A percentile compares a stretch with the other conserved stretches of the same genome.
These are phyloP conservation scores for Dalbergia oliveri DNA, from an alignment of 306 rosid species.

Conservation along the genomic window DNA sequence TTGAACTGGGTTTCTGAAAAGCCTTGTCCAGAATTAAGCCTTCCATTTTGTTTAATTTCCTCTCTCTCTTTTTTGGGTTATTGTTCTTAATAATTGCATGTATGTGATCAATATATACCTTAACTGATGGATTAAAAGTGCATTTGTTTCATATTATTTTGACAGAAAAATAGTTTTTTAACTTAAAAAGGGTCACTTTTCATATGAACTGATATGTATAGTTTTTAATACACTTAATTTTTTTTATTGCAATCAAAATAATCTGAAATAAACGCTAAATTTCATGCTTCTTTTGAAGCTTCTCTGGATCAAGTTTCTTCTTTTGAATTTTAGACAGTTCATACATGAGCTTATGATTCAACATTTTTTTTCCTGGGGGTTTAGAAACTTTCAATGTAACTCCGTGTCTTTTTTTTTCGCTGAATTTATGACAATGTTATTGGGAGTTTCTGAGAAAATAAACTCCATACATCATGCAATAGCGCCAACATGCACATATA, in stretches of 20 bases:
- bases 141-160: too few species aligned
- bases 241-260: too few species aligned
- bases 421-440: conserved; percentile 6
- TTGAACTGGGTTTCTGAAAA: not conserved
- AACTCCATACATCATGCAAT: not conserved
- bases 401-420: conserved; percentile 9
- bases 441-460: not conserved
- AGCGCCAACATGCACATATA: not conserved
- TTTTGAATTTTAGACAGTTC: not conserved
- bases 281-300: not conserved
- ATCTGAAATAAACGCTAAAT: too few species aligned
- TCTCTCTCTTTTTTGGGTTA: not conserved
- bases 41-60: not conserved
- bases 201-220: too few species aligned
- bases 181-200: too few species aligned
- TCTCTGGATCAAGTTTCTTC: not conserved
- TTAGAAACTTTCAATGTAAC: not conserved
- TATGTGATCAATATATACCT: not conserved
- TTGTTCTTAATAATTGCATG: not conserved
- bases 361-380: not conserved
- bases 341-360: not conserved
- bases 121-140: not conserved
- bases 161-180: too few species aligned
- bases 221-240: too few species aligned
- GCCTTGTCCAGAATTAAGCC: not conserved